These are phyloP conservation scores for Dactylellina parvicollis DNA, from an alignment of 2,329 filamentous ascomycete genomes.

Conservation along the genomic window DNA sequence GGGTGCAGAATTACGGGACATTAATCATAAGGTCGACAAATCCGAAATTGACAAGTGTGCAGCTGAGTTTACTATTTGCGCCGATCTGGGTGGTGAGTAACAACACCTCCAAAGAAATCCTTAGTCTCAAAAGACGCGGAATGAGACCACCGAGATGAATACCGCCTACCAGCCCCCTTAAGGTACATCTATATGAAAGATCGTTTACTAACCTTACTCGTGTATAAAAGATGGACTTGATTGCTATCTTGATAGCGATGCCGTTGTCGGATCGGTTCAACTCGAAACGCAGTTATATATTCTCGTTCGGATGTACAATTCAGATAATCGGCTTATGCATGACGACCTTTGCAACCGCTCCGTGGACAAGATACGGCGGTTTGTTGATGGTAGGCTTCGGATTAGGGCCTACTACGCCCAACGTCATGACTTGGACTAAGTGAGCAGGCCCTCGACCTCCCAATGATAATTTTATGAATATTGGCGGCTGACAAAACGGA, in stretches of 20 bases:
- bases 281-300: constrained; percentile 80
- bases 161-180: too few relatives aligned
- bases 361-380: constrained; percentile 85
- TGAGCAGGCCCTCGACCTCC: background rate
- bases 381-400: constrained; percentile 91
- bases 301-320: constrained; percentile 77
- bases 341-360: constrained; percentile 75
- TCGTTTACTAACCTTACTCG: background rate
- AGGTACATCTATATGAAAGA: too few relatives aligned
- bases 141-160: too few relatives aligned
- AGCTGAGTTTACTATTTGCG: constrained; percentile 83
- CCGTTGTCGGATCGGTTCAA: constrained; percentile 90
- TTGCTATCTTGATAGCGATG: constrained; percentile 84
- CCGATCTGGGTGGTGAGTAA: constrained; percentile 86
- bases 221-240: constrained; percentile 76
- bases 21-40: constrained; percentile 86
- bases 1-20: constrained; percentile 85
- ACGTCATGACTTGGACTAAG: constrained; percentile 92
- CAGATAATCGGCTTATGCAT: constrained; percentile 84
- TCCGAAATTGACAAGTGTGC: constrained; percentile 74
- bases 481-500: background rate
- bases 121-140: background rate
- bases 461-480: background rate
- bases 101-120: background rate
- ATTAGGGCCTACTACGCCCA: constrained; percentile 87